Percentiles rank a stretch among this genome's conserved stretches.
Conservation (phyloP, 2,329 filamentous ascomycete genomes). For the Pseudocercospora vitis region DNA sequence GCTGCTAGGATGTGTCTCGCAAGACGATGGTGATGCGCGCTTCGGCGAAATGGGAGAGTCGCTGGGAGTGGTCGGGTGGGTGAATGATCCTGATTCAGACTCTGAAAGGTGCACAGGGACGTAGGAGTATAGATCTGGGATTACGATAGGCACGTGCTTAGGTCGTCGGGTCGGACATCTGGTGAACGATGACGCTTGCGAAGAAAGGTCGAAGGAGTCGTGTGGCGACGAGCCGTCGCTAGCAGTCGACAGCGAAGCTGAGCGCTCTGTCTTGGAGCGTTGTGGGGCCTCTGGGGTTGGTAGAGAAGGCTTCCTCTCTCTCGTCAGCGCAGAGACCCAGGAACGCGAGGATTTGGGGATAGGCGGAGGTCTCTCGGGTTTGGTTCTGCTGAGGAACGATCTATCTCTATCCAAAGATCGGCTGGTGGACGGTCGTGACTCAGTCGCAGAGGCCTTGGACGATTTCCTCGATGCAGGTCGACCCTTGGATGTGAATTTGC, state of each 20-base stretch:
- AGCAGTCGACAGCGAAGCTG: conserved; percentile 15
- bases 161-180: conserved; percentile 30
- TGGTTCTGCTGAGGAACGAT: conserved; percentile 18
- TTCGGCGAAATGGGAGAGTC: conserved; percentile 17
- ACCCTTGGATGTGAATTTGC: conserved; percentile 13
- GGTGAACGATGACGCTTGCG: conserved; percentile 8
- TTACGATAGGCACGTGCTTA: conserved; percentile 48
- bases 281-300: conserved; percentile 12
- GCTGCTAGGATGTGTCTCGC: conserved; percentile 18
- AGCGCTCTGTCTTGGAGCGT: conserved; percentile 6
- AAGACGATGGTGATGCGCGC: conserved; percentile 6
- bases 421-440: conserved; percentile 16
- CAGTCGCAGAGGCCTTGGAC: conserved; percentile 15
- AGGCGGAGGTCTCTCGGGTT: conserved; percentile 17
- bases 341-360: conserved; percentile 21
- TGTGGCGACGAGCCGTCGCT: conserved; percentile 24
- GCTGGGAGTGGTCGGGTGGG: conserved; percentile 17
- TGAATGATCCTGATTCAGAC: conserved; percentile 18
- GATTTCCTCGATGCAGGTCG: conserved; percentile 18
- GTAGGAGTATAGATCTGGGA: conserved; percentile 40
- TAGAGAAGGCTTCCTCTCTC: conserved; percentile 18
- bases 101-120: conserved; percentile 21
- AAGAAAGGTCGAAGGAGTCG: conserved; percentile 25
- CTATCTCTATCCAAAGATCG: conserved; percentile 21
- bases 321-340: conserved; percentile 24